A percentile compares a stretch with the other conserved stretches of the same genome.
Evolutionary conservation across 192 early-diverging fungal genomes (phyloP).

Genomic region (Entrophospora sp.): DNA sequence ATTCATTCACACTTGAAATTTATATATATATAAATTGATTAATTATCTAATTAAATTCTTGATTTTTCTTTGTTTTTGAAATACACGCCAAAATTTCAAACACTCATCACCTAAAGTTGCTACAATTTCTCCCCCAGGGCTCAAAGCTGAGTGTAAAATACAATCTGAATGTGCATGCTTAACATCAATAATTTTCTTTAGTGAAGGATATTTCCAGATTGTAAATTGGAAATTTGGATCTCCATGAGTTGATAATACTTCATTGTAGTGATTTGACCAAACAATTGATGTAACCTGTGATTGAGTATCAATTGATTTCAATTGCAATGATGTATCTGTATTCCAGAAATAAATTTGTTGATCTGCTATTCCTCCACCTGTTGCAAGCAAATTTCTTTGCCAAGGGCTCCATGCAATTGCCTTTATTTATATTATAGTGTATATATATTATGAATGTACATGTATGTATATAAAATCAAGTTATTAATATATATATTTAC

Average conservation of each 20-base stretch:
- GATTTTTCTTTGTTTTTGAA: slow-evolving; percentile 40
- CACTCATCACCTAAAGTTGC: slow-evolving; percentile 93
- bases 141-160: slow-evolving; percentile 82
- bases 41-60: too few species aligned
- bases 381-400: slow-evolving; percentile 74
- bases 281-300: slow-evolving; percentile 90
- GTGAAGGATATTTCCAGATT: slow-evolving; percentile 73
- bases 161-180: slow-evolving; percentile 75
- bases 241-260: slow-evolving; percentile 89
- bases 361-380: slow-evolving; percentile 88
- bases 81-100: slow-evolving; percentile 92
- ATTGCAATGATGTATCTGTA: slow-evolving; percentile 49
- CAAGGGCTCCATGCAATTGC: slow-evolving; percentile 95
- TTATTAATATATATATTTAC: slow-evolving; percentile 36
- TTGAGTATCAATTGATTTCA: slow-evolving; percentile 65
- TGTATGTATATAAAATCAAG: not conserved
- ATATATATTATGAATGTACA: too few species aligned
- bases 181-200: slow-evolving; percentile 66
- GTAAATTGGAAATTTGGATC: slow-evolving; percentile 79
- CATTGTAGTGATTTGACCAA: slow-evolving; percentile 77
- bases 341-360: slow-evolving; percentile 92
- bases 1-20: too few species aligned
- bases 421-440: slow-evolving; percentile 39
- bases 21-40: too few species aligned
- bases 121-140: slow-evolving; percentile 85